Evolutionary conservation across 177 flowering plant genomes (phyloP).

Genomic region (Vitis hybrid): DNA sequence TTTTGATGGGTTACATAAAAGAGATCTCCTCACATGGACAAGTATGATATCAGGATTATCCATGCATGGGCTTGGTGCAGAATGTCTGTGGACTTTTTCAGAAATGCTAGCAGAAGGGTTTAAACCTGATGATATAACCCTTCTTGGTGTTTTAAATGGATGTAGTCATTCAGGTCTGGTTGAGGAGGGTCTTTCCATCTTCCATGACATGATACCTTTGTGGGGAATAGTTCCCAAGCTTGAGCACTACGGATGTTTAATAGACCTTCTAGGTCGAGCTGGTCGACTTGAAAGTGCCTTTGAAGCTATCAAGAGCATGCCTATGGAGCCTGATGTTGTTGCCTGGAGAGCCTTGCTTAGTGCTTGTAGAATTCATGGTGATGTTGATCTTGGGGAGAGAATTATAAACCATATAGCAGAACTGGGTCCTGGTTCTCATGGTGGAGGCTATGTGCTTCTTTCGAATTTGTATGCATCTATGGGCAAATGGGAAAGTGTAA

Average conservation of each 20-base stretch:
- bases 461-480: constrained; percentile 17
- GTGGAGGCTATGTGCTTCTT: constrained; percentile 24
- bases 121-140: constrained; percentile 24
- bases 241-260: constrained; percentile 24
- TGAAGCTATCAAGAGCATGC: constrained; percentile 20
- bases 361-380: constrained; percentile 24
- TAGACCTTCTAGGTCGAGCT: constrained; percentile 19
- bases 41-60: constrained; percentile 9
- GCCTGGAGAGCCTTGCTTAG: constrained; percentile 28
- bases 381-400: constrained; percentile 22
- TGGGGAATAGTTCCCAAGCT: constrained; percentile 19
- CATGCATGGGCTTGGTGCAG: constrained; percentile 1
- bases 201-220: constrained; percentile 13
- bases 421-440: constrained; percentile 20
- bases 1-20: not conserved
- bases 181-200: constrained; percentile 16
- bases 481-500: constrained; percentile 16
- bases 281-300: constrained; percentile 23
- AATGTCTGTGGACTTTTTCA: constrained; percentile 14
- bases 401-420: constrained; percentile 19
- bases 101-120: constrained; percentile 13
- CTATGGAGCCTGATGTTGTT: constrained; percentile 24
- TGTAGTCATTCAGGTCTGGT: constrained; percentile 24
- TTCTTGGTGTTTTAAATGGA: constrained; percentile 21
- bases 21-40: not conserved